A percentile compares a stretch with the other conserved stretches of the same genome.
These are phyloP conservation scores for Pterocarpus santalinus DNA, from an alignment of 306 rosid species.

Conservation along the genomic window DNA sequence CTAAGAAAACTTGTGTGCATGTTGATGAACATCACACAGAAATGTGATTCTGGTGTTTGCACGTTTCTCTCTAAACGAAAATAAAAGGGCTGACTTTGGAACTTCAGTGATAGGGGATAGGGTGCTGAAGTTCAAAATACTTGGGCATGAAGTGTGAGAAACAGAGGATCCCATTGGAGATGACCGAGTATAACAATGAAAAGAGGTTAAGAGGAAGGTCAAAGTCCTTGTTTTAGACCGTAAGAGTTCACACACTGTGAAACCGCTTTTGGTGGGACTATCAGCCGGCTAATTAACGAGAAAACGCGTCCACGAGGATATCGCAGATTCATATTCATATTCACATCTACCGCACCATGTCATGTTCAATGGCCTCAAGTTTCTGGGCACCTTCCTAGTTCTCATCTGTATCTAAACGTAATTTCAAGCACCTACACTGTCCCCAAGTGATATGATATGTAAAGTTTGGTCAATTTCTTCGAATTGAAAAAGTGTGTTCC, in stretches of 20 bases:
- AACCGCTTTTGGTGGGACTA: too few species aligned
- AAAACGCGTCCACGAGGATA: too few species aligned
- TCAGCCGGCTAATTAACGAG: too few species aligned
- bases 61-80: too few species aligned
- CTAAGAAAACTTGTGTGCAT: not conserved
- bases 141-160: not conserved
- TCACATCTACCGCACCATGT: not conserved
- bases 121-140: not conserved
- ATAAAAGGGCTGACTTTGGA: too few species aligned
- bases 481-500: too few species aligned
- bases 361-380: not conserved
- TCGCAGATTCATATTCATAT: too few species aligned
- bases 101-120: not conserved
- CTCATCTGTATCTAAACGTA: not conserved
- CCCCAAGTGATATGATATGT: not conserved
- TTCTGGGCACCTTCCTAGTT: not conserved
- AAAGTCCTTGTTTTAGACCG: conserved; percentile 9
- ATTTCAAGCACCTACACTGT: not conserved
- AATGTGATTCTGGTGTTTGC: not conserved
- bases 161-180: not conserved
- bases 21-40: not conserved
- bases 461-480: not conserved
- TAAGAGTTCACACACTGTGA: conserved; percentile 4
- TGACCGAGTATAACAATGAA: not conserved
- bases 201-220: not conserved